Percentiles rank a stretch among this genome's conserved stretches.
phyloP scores from a whole-genome alignment of 176 grass and related monocot genomes.

The Elaeis guineensis region DNA sequence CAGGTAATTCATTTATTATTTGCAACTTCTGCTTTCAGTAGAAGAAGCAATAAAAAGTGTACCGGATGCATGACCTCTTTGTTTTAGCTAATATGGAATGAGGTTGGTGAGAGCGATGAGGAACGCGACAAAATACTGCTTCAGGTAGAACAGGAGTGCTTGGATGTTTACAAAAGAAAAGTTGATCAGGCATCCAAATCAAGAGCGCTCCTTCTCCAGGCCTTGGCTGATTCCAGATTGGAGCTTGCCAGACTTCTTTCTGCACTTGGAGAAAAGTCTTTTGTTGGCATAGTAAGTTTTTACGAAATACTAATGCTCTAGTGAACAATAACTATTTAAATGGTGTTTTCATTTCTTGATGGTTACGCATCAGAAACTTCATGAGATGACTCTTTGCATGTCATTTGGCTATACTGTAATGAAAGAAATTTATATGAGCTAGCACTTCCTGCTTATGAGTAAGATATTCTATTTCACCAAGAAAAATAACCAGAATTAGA shows the following conservation, averaged over 20 bases:
- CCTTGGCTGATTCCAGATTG: conserved; percentile 6
- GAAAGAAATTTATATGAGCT: too few species aligned
- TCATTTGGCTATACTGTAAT: too few species aligned
- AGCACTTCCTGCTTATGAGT: too few species aligned
- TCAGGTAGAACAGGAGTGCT: conserved; percentile 9
- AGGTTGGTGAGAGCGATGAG: conserved; percentile 9
- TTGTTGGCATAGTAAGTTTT: conserved; percentile 2
- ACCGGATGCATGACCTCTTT: conserved; percentile 16
- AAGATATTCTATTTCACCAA: too few species aligned
- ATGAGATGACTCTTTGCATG: too few species aligned
- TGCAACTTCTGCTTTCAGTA: not conserved
- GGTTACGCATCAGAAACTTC: too few species aligned
- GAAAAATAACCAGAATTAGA: too few species aligned
- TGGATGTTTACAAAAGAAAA: conserved; percentile 6
- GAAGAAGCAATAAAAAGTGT: not conserved
- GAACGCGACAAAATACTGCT: conserved; percentile 6
- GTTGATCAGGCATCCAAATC: conserved; percentile 3
- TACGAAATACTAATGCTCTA: not conserved
- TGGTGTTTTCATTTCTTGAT: too few species aligned
- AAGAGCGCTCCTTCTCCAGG: conserved; percentile 2
- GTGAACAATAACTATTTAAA: too few species aligned
- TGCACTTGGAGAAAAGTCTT: conserved; percentile 5
- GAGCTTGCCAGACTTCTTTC: conserved; percentile 7
- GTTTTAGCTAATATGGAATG: conserved; percentile 16
- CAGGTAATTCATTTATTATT: conserved; percentile 39